These are phyloP conservation scores for Podila horticola DNA, from an alignment of 192 early-diverging fungal genomes.

Conservation along the genomic window DNA sequence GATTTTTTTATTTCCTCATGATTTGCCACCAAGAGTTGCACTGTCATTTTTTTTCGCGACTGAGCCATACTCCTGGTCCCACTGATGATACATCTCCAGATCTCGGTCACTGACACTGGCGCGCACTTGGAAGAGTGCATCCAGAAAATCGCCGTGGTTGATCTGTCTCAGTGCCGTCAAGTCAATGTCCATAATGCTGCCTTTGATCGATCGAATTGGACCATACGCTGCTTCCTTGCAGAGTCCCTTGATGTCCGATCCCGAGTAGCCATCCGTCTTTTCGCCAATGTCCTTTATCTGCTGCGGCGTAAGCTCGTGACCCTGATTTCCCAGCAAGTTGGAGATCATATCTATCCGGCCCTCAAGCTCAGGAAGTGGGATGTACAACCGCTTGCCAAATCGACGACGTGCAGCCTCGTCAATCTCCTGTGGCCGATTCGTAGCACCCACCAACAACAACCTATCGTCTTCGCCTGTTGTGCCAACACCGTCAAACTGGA, in stretches of 20 bases:
- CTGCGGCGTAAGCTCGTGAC: slow-evolving; percentile 62
- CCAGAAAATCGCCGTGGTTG: slow-evolving; percentile 75
- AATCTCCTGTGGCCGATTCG: slow-evolving; percentile 85
- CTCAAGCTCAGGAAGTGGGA: slow-evolving; percentile 82
- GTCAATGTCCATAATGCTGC: slow-evolving; percentile 41
- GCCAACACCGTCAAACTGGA: slow-evolving; percentile 85
- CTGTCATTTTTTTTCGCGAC: slow-evolving; percentile 18
- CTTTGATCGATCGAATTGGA: slow-evolving; percentile 54
- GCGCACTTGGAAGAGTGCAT: slow-evolving; percentile 83
- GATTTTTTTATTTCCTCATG: neutral
- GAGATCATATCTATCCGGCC: slow-evolving; percentile 74
- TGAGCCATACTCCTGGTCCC: slow-evolving; percentile 80
- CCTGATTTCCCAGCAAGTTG: slow-evolving; percentile 69
- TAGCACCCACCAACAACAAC: slow-evolving; percentile 81
- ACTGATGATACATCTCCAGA: slow-evolving; percentile 75
- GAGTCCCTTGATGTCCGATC: slow-evolving; percentile 90
- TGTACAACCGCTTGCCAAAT: slow-evolving; percentile 80
- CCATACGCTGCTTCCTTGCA: slow-evolving; percentile 80
- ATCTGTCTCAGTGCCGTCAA: slow-evolving; percentile 69
- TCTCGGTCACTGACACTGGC: slow-evolving; percentile 89
- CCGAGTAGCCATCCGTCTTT: slow-evolving; percentile 81
- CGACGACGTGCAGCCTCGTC: slow-evolving; percentile 89
- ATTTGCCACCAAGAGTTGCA: slow-evolving; percentile 1
- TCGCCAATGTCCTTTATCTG: slow-evolving; percentile 72
- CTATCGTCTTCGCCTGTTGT: slow-evolving; percentile 78